Evolutionary conservation across 2,329 filamentous ascomycete species (phyloP), one percentile per base, ranked within the genome.

Genomic region (Colletotrichum sp.): DNA sequence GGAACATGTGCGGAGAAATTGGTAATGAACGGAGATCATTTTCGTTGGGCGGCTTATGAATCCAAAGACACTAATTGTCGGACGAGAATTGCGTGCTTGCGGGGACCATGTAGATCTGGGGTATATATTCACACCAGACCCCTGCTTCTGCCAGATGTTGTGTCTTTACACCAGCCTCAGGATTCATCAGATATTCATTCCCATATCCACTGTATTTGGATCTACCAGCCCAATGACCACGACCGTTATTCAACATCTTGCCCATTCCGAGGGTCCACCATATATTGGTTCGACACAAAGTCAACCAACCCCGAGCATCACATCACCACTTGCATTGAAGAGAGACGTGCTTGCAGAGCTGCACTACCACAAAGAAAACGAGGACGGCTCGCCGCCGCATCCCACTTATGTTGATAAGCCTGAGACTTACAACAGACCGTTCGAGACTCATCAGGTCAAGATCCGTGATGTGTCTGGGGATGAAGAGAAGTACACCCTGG

Each of bases 311-410:
- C 18, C 22, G 6, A 18, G 22, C 15, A 15, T 65, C 63, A 22
- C 44, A 8, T 36, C 34, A 28, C 16, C 48, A 18, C 15, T 26
- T 15, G 15, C 30, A 6, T 10, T 18, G 18, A 59, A 75, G 24
- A 71, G 28, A 22, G 26, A 72, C 16, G 34, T 88, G 5, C 78
- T 80, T 6, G 82, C 86, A 2, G 77, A 78, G 5, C 76, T 88
- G 52, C 84, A 86, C 78, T 88, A 84, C 79, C 83, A 82, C 78
- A 83, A 86, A 73, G 83, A 84, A 26, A 84, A 84, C 6, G 85
- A 85, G 62, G 86, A 88, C 69, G 86, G 86, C 39, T 84, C 85
- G 4, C 82, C 83, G 5, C 86, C 86, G 0, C 77, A 80, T 4
- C 83, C 86, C 0, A 81, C 81, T 6, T 86, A 85, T 67, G 77